phyloP scores from a whole-genome alignment of 1,284 basidiomycete genomes.

The Cystobasidium sp. region DNA sequence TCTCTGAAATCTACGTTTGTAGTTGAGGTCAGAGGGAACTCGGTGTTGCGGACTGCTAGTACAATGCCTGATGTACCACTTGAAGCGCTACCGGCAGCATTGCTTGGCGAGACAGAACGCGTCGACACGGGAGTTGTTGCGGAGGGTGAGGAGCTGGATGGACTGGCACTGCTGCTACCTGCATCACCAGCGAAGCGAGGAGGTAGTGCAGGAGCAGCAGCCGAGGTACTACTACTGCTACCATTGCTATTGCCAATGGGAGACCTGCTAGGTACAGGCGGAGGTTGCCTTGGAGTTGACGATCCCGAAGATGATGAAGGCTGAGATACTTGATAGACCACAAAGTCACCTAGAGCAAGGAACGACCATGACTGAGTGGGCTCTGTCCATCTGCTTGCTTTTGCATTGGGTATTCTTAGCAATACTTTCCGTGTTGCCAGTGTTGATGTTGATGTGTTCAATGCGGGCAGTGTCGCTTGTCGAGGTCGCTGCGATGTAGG shows the following conservation, averaged over 20 bases:
- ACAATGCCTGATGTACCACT: slow-evolving; percentile 17
- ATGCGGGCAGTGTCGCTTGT: not conserved
- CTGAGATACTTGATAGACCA: slow-evolving; percentile 33
- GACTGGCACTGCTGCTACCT: not conserved
- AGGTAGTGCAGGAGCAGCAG: not conserved
- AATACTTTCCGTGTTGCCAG: slow-evolving; percentile 20
- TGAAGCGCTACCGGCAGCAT: no score
- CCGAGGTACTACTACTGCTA: not conserved
- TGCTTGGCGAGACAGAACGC: no score
- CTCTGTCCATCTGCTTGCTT: slow-evolving; percentile 25
- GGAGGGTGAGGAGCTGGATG: not conserved
- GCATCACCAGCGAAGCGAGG: not conserved
- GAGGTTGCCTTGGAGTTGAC: slow-evolving; percentile 2
- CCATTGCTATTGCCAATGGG: not conserved
- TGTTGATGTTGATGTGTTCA: not conserved
- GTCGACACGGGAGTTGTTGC: no score
- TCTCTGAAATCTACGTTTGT: slow-evolving; percentile 29
- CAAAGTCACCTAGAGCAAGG: slow-evolving; percentile 34
- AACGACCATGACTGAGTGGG: slow-evolving; percentile 22
- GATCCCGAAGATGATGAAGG: slow-evolving; percentile 23
- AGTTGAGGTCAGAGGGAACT: slow-evolving; percentile 27
- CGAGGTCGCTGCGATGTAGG: not conserved
- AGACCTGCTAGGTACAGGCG: not conserved
- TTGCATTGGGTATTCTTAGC: slow-evolving; percentile 41
- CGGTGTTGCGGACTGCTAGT: slow-evolving; percentile 30